Evolutionary conservation across 2,329 filamentous ascomycete genomes (phyloP).

Genomic region (Dactylellina haptotyla): DNA sequence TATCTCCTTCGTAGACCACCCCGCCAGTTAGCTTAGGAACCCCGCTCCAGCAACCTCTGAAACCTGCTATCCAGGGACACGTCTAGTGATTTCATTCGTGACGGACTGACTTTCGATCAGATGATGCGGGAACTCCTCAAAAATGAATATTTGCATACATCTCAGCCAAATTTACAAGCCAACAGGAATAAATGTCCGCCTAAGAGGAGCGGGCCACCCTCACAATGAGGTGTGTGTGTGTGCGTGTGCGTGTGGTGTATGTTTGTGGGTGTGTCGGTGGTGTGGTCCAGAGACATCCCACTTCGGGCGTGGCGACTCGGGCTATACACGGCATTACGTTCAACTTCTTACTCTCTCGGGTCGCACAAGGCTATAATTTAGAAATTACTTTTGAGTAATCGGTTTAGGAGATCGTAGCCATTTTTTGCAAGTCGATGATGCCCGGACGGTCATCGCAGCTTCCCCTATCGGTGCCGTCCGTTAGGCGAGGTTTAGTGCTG

Average conservation of each 20-base stretch:
- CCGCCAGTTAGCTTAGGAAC: constrained; percentile 22
- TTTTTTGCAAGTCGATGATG: constrained; percentile 11
- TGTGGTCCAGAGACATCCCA: constrained; percentile 1
- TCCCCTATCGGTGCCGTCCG: constrained; percentile 37
- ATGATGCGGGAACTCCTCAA: constrained; percentile 53
- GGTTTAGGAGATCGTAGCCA: constrained; percentile 17
- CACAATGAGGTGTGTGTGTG: constrained; percentile 6
- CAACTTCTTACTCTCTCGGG: constrained; percentile 23
- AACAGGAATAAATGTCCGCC: constrained; percentile 31
- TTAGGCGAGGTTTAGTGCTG: background rate
- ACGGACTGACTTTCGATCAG: constrained; percentile 46
- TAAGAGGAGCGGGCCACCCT: constrained; percentile 23
- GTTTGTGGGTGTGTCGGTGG: no score
- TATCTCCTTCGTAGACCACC: constrained; percentile 33
- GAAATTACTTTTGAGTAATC: constrained; percentile 50
- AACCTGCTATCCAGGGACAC: constrained; percentile 42
- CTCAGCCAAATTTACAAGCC: constrained; percentile 22
- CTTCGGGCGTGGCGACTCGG: constrained; percentile 13
- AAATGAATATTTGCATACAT: constrained; percentile 41
- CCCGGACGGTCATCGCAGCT: constrained; percentile 31
- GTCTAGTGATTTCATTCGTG: constrained; percentile 51
- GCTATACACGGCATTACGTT: constrained; percentile 54
- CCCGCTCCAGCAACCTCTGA: constrained; percentile 34
- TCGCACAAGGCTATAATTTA: constrained; percentile 43
- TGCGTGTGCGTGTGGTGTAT: constrained; percentile 17